phyloP scores from a whole-genome alignment of 768 basidiomycete species.

The Cytidiella melzeri region DNA sequence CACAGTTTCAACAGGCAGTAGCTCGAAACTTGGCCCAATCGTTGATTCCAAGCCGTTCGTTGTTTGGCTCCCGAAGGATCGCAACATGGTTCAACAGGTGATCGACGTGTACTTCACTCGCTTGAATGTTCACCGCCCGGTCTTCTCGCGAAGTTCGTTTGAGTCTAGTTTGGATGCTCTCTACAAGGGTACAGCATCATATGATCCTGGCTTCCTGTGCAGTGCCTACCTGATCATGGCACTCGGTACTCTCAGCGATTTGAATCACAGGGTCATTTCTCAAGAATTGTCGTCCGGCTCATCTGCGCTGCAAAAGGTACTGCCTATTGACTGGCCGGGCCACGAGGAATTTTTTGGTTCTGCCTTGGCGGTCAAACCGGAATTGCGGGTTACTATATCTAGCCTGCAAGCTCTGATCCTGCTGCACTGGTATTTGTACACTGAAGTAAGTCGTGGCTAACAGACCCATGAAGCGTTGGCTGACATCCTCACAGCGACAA shows the following conservation, averaged over 20 bases:
- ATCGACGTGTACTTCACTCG: constrained; percentile 68
- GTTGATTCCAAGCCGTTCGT: constrained; percentile 32
- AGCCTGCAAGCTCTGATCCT: constrained; percentile 81
- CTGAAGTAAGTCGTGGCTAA: constrained; percentile 54
- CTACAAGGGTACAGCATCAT: constrained; percentile 52
- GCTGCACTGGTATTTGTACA: constrained; percentile 86
- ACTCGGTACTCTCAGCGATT: constrained; percentile 75
- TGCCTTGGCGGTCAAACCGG: constrained; percentile 72
- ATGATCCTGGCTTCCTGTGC: constrained; percentile 77
- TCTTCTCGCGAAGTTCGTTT: constrained; percentile 65
- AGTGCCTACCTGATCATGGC: constrained; percentile 73
- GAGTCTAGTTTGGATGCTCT: constrained; percentile 55
- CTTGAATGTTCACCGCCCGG: constrained; percentile 77
- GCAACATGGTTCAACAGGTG: constrained; percentile 54
- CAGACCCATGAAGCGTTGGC: not conserved
- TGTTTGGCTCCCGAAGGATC: constrained; percentile 75
- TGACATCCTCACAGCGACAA: constrained; percentile 53
- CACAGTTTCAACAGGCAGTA: constrained; percentile 15
- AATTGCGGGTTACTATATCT: constrained; percentile 74
- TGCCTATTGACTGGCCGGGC: constrained; percentile 68
- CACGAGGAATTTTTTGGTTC: constrained; percentile 83
- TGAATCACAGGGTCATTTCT: constrained; percentile 61
- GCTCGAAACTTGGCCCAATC: constrained; percentile 12
- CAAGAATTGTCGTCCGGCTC: constrained; percentile 29
- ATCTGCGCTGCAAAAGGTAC: constrained; percentile 44